Conservation (phyloP, 352 stramenopile genomes). For the Phytophthora brassicae region DNA sequence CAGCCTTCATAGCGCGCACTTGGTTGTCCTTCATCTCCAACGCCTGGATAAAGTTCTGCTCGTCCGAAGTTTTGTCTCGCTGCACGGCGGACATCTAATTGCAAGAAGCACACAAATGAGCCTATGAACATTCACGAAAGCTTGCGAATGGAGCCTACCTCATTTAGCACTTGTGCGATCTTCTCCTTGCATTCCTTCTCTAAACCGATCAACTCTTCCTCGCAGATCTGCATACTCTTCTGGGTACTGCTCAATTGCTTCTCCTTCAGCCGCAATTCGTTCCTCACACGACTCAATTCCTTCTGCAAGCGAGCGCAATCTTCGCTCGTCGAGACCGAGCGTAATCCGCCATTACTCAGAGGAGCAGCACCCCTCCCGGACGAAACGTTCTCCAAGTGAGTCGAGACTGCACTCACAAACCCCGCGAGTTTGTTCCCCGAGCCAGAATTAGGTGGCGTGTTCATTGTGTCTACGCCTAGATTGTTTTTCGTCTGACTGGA, state of each 20-base stretch:
- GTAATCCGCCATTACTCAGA: slow-evolving; percentile 19
- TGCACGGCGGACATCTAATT: slow-evolving; percentile 46
- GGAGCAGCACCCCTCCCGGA: slow-evolving; percentile 17
- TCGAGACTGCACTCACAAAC: slow-evolving; percentile 39
- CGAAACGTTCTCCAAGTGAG: slow-evolving; percentile 31
- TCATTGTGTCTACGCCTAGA: slow-evolving; percentile 4
- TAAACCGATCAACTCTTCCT: slow-evolving; percentile 78
- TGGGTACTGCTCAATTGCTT: slow-evolving; percentile 57
- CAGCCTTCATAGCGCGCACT: slow-evolving; percentile 41
- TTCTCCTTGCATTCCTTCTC: slow-evolving; percentile 75
- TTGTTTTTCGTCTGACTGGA: slow-evolving; percentile 14
- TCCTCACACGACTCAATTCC: slow-evolving; percentile 51
- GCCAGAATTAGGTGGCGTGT: slow-evolving; percentile 27
- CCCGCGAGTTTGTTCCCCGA: slow-evolving; percentile 35
- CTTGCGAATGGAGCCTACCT: slow-evolving; percentile 30
- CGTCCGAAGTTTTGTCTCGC: slow-evolving; percentile 65
- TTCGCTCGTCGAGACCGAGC: slow-evolving; percentile 20
- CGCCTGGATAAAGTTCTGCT: slow-evolving; percentile 73
- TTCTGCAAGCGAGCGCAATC: slow-evolving; percentile 47
- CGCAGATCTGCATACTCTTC: slow-evolving; percentile 61
- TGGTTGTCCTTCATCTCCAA: slow-evolving; percentile 76
- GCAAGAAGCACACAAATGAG: neutral
- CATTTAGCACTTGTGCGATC: slow-evolving; percentile 59
- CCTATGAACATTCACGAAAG: neutral
- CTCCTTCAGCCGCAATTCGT: slow-evolving; percentile 63